Percentiles rank a stretch among this genome's conserved stretches.
phyloP scores from a whole-genome alignment of 176 grass and related monocot species.

The Ensete glaucum region DNA sequence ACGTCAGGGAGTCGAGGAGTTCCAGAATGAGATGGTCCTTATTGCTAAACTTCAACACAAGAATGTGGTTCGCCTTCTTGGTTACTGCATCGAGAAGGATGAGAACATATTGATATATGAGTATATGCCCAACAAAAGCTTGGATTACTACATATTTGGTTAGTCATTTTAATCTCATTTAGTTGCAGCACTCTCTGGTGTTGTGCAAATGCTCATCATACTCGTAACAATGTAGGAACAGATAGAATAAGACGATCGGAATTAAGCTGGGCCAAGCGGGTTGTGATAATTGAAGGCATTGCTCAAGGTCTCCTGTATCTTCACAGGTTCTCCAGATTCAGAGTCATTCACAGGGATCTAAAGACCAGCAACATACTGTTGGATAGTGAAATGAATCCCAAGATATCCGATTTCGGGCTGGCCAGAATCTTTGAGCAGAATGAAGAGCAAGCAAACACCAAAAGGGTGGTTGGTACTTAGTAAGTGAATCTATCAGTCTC shows the following conservation, averaged over 20 bases:
- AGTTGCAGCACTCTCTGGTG: background rate
- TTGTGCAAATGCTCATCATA: background rate
- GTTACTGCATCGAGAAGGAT: slow-evolving; percentile 18
- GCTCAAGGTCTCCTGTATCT: slow-evolving; percentile 23
- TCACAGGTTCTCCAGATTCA: slow-evolving; percentile 20
- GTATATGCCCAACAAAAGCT: slow-evolving; percentile 10
- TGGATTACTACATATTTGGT: slow-evolving; percentile 25
- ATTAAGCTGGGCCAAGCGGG: slow-evolving; percentile 15
- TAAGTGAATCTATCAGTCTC: background rate
- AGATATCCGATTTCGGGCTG: slow-evolving; percentile 26
- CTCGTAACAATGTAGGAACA: background rate
- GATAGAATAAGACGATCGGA: slow-evolving; percentile 4
- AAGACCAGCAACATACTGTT: slow-evolving; percentile 23
- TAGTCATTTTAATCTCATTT: background rate
- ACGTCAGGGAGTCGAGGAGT: slow-evolving; percentile 7
- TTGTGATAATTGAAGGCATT: slow-evolving; percentile 20
- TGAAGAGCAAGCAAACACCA: slow-evolving; percentile 9
- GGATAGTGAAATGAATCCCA: slow-evolving; percentile 22
- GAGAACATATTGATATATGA: slow-evolving; percentile 23
- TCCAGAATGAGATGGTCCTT: slow-evolving; percentile 22
- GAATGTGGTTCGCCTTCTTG: slow-evolving; percentile 17
- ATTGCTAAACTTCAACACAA: slow-evolving; percentile 27
- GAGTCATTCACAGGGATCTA: slow-evolving; percentile 22
- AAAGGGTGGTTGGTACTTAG: slow-evolving; percentile 20
- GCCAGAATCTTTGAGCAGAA: slow-evolving; percentile 14